Percentiles rank a stretch among this genome's conserved stretches.
Conservation (phyloP, 164 flowering plant species). For the Cinnamomum chago region DNA sequence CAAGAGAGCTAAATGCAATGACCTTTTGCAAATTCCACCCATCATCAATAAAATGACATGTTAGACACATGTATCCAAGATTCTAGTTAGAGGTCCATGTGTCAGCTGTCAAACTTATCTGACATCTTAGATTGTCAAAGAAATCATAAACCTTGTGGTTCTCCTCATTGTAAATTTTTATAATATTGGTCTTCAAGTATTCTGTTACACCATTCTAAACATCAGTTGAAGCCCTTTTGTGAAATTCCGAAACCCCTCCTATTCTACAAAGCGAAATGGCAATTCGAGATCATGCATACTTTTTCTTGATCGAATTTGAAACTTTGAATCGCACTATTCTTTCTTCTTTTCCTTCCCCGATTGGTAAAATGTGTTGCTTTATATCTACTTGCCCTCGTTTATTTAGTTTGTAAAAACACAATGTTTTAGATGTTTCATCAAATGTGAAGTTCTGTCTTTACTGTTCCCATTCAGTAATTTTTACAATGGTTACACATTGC, state of each 20-base stretch:
- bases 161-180: conserved; percentile 48
- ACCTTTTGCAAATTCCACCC: conserved; percentile 22
- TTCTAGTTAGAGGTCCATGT: conserved; percentile 58
- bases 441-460: too few relatives aligned
- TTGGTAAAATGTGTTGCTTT: conserved; percentile 17
- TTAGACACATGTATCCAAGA: conserved; percentile 43
- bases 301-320: conserved; percentile 48
- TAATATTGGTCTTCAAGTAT: conserved; percentile 21
- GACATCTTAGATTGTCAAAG: conserved; percentile 44
- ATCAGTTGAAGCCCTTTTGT: conserved; percentile 68
- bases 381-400: conserved; percentile 39
- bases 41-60: conserved; percentile 22
- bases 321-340: conserved; percentile 32
- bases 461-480: too few relatives aligned
- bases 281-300: conserved; percentile 70
- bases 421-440: not conserved
- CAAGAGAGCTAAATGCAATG: conserved; percentile 49
- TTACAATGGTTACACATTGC: too few relatives aligned
- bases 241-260: conserved; percentile 65
- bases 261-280: conserved; percentile 70
- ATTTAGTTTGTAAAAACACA: conserved; percentile 73
- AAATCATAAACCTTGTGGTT: conserved; percentile 51
- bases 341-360: too few relatives aligned
- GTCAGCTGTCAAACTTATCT: conserved; percentile 55
- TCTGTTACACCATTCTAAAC: conserved; percentile 46